These are phyloP conservation scores for Pythium guiyangense DNA, from an alignment of 352 stramenopile species.

Conservation along the genomic window DNA sequence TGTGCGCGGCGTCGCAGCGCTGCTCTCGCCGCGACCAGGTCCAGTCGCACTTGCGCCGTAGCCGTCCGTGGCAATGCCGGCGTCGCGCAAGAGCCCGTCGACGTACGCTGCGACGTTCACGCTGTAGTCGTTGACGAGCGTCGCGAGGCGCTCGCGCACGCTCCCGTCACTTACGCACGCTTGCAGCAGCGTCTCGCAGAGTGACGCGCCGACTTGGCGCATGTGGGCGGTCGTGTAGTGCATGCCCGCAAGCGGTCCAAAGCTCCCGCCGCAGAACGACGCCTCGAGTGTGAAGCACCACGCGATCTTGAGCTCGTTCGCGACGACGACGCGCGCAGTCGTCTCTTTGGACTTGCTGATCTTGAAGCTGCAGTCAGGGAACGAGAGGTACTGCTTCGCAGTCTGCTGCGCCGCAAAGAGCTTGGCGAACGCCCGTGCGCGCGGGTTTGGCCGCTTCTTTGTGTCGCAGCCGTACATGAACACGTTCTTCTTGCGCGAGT, in stretches of 20 bases:
- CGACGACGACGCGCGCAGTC: conserved; percentile 76
- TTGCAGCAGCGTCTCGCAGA: conserved; percentile 48
- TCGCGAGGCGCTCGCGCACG: conserved; percentile 26
- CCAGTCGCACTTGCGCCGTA: neutral
- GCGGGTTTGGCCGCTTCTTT: conserved; percentile 78
- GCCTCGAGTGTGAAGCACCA: conserved; percentile 87
- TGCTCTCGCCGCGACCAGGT: conserved; percentile 3
- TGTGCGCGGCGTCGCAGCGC: conserved; percentile 2
- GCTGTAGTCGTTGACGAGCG: conserved; percentile 26
- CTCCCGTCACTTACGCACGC: conserved; percentile 32
- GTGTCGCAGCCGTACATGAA: conserved; percentile 95
- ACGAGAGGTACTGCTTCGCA: conserved; percentile 62
- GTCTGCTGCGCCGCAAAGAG: conserved; percentile 58
- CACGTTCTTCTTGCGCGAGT: conserved; percentile 92
- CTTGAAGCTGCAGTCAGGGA: conserved; percentile 76
- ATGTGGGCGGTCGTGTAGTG: conserved; percentile 72
- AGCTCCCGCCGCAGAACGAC: conserved; percentile 82
- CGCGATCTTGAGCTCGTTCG: conserved; percentile 68
- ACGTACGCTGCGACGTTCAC: conserved; percentile 27
- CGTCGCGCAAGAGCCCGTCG: conserved; percentile 34
- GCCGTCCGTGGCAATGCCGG: conserved; percentile 15
- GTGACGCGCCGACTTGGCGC: conserved; percentile 31
- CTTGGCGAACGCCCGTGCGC: conserved; percentile 68
- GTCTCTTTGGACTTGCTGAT: conserved; percentile 76
- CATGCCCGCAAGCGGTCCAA: conserved; percentile 46